Evolutionary conservation across 202 grass and related monocot genomes (phyloP).

Genomic region (Panicum virgatum): DNA sequence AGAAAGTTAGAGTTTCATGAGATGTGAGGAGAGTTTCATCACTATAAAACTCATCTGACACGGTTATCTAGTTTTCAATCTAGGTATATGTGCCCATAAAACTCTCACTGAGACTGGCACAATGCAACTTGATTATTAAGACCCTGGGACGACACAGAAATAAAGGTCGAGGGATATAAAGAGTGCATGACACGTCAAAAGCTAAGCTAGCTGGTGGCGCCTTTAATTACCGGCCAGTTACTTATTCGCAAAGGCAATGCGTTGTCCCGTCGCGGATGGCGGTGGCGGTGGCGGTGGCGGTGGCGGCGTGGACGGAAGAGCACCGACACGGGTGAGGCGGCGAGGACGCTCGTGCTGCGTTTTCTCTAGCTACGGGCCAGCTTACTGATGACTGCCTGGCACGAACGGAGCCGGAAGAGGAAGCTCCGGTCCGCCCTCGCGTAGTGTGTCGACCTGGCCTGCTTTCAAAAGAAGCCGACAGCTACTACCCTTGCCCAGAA

Average conservation of each 20-base stretch:
- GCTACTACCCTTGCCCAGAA: background rate
- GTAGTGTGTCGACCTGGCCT: background rate
- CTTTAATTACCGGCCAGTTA: background rate
- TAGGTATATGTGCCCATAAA: too few relatives aligned
- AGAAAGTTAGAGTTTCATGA: too few relatives aligned
- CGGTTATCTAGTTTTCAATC: too few relatives aligned
- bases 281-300: background rate
- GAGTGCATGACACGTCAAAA: background rate
- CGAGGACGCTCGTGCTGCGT: background rate
- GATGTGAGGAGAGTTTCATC: too few relatives aligned
- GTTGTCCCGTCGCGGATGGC: background rate
- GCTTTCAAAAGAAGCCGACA: background rate
- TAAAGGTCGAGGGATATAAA: background rate
- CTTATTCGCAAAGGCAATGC: conserved; percentile 17
- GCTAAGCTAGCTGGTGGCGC: background rate
- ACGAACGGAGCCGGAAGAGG: background rate
- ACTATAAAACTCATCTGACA: too few relatives aligned
- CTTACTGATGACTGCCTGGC: background rate
- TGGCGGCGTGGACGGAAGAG: background rate
- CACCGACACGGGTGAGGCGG: background rate
- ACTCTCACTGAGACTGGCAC: too few relatives aligned
- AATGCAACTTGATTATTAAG: background rate
- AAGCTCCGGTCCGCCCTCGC: background rate
- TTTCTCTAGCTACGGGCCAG: background rate
- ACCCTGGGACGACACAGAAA: background rate